Evolutionary conservation across 192 early-diverging fungal genomes (phyloP), one percentile per base, ranked within the genome.

Genomic region (Backusella liffmaniae): DNA sequence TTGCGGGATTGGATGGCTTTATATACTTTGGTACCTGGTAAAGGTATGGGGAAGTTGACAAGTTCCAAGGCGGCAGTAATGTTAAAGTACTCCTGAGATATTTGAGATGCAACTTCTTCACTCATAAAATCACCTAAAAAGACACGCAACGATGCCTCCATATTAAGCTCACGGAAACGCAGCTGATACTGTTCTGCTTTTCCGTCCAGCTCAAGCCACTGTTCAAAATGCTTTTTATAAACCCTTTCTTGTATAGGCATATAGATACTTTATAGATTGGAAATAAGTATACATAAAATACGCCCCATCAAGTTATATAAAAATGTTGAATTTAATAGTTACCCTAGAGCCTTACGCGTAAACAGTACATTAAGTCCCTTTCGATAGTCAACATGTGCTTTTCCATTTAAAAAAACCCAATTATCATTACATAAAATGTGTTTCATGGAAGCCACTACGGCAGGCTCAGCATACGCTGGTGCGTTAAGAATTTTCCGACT

Each of bases 1-100:
- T 85, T 76, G n/a, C 84, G 78, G 16, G 84, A 77, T 18, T 77
- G 77, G 26, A 80, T 77, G 34, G 84, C 84, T 67, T 82, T 76
- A 62, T 79, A 85, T 2, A 85, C 84, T 62, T 85, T 85, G 77
- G 84, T 85, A 44, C 82, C 82, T 5, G 84, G 84, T 13, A 85
- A 67, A 41, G 84, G 78, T 16, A 78, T 72, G 16, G 84, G 84
- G 46, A 85, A 85, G 34, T 85, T 85, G 56, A 85, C 84, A 18
- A 85, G 72, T 67, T 85, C 80, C 15, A 85, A 49, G 3, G 84
- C 84, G 15, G 84, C 84, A 13, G 84, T 85, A 67, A 85, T 83
- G 49, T 83, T 75, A 41, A 83, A 83, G 39, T 85, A 85, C 16
- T 80, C 73, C 32, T 77, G 67, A 26, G 84, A 85, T 56, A 85